Conservation (phyloP, 2,329 filamentous ascomycete species). For the Cordyceps javanica region DNA sequence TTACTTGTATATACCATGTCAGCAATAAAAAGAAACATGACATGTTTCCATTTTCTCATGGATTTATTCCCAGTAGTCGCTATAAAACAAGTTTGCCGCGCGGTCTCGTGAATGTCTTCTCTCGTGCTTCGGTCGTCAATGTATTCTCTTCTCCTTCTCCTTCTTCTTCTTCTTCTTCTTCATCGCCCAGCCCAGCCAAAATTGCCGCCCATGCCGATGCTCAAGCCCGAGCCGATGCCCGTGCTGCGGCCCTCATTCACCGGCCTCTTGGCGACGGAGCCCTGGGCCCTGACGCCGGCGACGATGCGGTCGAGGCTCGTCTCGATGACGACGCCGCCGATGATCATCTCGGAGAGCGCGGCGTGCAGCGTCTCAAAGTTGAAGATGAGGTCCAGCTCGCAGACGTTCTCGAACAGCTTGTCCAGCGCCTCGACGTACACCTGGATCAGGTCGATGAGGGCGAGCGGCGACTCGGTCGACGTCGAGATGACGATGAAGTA, state of each 20-base stretch:
- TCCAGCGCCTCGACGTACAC: conserved; percentile 97
- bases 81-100: background rate
- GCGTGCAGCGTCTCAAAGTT: conserved; percentile 97
- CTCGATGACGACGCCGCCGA: conserved; percentile 90
- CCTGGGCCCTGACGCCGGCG: conserved; percentile 71
- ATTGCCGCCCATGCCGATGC: conserved; percentile 53
- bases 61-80: background rate
- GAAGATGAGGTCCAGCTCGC: conserved; percentile 96
- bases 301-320: conserved; percentile 86
- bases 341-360: conserved; percentile 86
- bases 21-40: background rate
- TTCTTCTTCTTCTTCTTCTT: no score
- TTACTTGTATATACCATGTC: conserved; percentile 12
- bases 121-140: background rate
- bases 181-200: conserved; percentile 48
- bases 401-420: conserved; percentile 95
- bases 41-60: background rate
- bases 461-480: conserved; percentile 89
- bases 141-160: no score
- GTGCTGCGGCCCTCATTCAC: conserved; percentile 60
- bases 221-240: conserved; percentile 42
- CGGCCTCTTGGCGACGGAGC: conserved; percentile 70
- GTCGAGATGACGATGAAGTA: conserved; percentile 99
- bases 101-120: background rate
- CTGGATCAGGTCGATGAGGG: conserved; percentile 92